A percentile compares a stretch with the other conserved stretches of the same genome.
Conservation (phyloP, 2,329 filamentous ascomycete genomes). For the Aspergillus quadrilineatus region DNA sequence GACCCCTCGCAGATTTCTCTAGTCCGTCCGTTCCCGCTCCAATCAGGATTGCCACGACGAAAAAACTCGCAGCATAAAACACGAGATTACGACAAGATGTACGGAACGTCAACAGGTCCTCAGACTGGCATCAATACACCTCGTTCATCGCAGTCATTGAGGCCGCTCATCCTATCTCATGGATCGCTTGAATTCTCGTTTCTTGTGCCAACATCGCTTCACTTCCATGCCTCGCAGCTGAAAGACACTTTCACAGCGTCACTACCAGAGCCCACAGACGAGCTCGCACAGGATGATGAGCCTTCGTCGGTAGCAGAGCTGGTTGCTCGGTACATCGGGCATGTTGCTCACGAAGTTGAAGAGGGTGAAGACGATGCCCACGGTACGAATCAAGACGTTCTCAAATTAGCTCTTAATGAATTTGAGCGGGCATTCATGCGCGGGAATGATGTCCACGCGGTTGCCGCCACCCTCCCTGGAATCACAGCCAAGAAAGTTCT, state of each 20-base stretch:
- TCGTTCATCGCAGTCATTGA: slow-evolving; percentile 86
- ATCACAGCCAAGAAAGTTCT: slow-evolving; percentile 90
- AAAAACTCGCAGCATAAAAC: slow-evolving; percentile 15
- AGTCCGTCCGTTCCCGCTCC: slow-evolving; percentile 3
- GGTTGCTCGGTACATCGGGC: slow-evolving; percentile 89
- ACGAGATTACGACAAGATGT: slow-evolving; percentile 62
- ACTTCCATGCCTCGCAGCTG: slow-evolving; percentile 93
- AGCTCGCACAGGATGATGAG: slow-evolving; percentile 96
- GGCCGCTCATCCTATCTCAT: slow-evolving; percentile 85
- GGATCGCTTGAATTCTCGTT: slow-evolving; percentile 96
- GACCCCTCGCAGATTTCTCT: slow-evolving; percentile 1
- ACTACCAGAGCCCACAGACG: slow-evolving; percentile 88
- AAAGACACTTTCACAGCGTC: slow-evolving; percentile 85
- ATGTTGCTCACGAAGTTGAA: slow-evolving; percentile 82
- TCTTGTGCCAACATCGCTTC: slow-evolving; percentile 88
- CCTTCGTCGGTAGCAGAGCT: slow-evolving; percentile 94
- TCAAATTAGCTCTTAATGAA: slow-evolving; percentile 90
- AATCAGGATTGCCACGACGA: slow-evolving; percentile 1
- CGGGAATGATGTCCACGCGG: slow-evolving; percentile 92
- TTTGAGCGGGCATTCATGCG: slow-evolving; percentile 94
- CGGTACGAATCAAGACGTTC: slow-evolving; percentile 85
- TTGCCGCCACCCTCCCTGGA: slow-evolving; percentile 81
- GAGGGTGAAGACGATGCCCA: slow-evolving; percentile 87
- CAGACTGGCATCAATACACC: slow-evolving; percentile 98
- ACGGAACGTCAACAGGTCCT: slow-evolving; percentile 74